Evolutionary conservation across 768 basidiomycete genomes (phyloP), one percentile per base, ranked within the genome.

Genomic region (Lanmaoa rubissima): DNA sequence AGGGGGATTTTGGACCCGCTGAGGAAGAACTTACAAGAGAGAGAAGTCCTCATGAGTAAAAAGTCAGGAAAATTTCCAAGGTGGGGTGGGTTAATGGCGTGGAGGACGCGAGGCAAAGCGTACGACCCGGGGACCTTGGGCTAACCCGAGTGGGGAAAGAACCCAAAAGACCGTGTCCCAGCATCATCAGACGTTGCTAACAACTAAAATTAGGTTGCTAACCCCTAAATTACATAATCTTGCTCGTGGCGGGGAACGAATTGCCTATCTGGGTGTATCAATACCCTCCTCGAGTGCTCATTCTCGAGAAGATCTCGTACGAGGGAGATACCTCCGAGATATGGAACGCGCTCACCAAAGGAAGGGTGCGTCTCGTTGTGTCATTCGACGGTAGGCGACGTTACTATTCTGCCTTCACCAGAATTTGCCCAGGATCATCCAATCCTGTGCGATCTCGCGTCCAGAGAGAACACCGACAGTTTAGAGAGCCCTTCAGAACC

Each of bases 301-400:
- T n/a, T n/a, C n/a, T n/a, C n/a, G n/a, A 94, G 70, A 84, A 81
- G 63, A 73, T 92, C 35, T 79, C 84, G 1, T 69, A 76, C 26
- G 79, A 79, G 57, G 75, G 73, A 1, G 81, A 82, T 19, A 77
- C 79, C 12, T 74, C 76, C 34, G 86, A 87, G 4, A 77, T 92
- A 14, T 90, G 86, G 85, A 76, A 67, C 51, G 77, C 82, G 2
- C 64, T 93, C 48, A 81, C 82, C 3, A 76, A 75, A 24, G 85
- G 86, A 17, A 90, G 88, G 83, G 92, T 87, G 61, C 45, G 79
- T 73, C 28, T 56, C 28, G 41, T 45, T 46, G n/a, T 14, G 31
- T 47, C 28, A 13, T 34, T 14, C 4, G 32, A 39, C 13, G 26
- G n/a, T n/a, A n/a, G n/a, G n/a, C n/a, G n/a, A n/a, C n/a, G n/a